phyloP scores from a whole-genome alignment of 495 filamentous ascomycete genomes.

The Xylaria longipes region DNA sequence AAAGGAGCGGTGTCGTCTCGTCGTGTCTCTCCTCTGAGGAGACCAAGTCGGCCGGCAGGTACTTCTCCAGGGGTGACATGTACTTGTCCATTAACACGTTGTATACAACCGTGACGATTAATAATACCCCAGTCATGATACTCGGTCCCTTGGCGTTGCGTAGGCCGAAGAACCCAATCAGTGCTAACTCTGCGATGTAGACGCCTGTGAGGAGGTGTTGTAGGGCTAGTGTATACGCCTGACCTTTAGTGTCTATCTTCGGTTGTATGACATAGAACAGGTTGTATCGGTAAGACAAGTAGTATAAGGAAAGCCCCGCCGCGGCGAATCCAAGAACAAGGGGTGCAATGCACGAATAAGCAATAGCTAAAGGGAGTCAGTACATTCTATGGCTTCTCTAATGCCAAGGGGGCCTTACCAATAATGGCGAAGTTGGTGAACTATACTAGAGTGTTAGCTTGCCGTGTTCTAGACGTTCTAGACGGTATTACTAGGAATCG shows the following conservation, averaged over 20 bases:
- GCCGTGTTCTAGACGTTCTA: neutral
- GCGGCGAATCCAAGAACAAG: constrained; percentile 85
- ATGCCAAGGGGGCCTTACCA: constrained; percentile 39
- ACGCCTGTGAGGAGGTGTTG: constrained; percentile 84
- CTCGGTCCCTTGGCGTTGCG: constrained; percentile 70
- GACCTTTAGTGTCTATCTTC: constrained; percentile 82
- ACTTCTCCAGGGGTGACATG: constrained; percentile 34
- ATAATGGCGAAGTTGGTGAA: constrained; percentile 83
- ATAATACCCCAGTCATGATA: constrained; percentile 73
- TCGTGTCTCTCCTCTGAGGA: constrained; percentile 61
- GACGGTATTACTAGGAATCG: constrained; percentile 34
- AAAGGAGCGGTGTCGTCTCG: constrained; percentile 47
- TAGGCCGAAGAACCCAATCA: constrained; percentile 84
- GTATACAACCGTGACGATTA: constrained; percentile 72
- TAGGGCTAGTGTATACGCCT: constrained; percentile 76
- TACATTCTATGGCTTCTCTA: neutral
- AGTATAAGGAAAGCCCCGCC: constrained; percentile 78
- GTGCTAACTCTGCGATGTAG: constrained; percentile 77
- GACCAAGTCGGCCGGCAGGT: constrained; percentile 48
- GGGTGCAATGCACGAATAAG: constrained; percentile 88
- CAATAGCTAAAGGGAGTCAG: constrained; percentile 60
- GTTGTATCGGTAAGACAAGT: constrained; percentile 86
- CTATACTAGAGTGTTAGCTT: constrained; percentile 26
- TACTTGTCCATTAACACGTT: constrained; percentile 63
- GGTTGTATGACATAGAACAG: constrained; percentile 81